Conservation (phyloP, 495 filamentous ascomycete genomes). For the Neurospora sp. region DNA sequence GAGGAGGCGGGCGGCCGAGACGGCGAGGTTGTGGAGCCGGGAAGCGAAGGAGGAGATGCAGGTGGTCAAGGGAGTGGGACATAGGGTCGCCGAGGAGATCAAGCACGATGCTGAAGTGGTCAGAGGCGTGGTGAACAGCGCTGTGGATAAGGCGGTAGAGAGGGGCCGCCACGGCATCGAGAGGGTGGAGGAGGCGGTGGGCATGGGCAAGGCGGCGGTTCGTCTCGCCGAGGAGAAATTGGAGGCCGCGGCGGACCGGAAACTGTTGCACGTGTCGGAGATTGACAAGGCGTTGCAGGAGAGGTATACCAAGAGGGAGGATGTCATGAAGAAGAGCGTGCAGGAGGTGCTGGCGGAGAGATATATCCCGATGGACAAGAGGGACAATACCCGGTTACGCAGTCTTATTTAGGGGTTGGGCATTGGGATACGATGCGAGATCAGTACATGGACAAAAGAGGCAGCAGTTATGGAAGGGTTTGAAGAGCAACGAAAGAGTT, state of each 20-base stretch:
- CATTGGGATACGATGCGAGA: not conserved
- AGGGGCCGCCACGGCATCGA: constrained; percentile 18
- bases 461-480: not conserved
- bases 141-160: constrained; percentile 20
- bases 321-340: constrained; percentile 25
- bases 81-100: constrained; percentile 1
- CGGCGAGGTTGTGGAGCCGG: constrained; percentile 12
- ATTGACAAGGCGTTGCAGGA: constrained; percentile 37
- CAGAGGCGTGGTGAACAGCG: constrained; percentile 13
- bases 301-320: constrained; percentile 29
- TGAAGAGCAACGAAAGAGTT: not conserved
- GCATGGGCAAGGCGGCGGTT: constrained; percentile 17
- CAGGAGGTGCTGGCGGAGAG: constrained; percentile 36
- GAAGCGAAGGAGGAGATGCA: constrained; percentile 6
- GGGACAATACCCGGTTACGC: constrained; percentile 24
- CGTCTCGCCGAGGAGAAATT: constrained; percentile 17
- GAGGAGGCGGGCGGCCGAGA: not conserved
- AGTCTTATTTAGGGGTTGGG: not conserved
- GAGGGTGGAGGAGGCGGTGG: not conserved
- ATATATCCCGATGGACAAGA: constrained; percentile 34
- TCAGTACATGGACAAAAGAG: not conserved
- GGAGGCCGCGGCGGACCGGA: constrained; percentile 16
- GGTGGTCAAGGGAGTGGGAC: constrained; percentile 3
- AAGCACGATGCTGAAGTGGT: constrained; percentile 5
- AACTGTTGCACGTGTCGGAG: constrained; percentile 21